Conservation (phyloP, 441 rosid genomes). For the Populus trichocarpa region DNA sequence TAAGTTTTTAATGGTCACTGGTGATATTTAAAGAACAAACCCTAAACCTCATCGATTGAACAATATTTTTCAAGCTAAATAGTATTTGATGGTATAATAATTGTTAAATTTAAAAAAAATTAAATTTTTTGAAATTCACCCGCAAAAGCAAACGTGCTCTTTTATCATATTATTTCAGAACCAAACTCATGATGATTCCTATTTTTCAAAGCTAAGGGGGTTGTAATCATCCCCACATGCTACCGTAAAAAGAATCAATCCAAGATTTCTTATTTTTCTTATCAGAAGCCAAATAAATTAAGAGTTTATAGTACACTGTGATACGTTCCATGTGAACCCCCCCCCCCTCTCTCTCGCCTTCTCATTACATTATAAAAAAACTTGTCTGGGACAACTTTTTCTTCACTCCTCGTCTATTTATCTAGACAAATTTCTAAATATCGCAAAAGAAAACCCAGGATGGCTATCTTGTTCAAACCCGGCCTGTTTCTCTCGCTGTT, state of each 20-base stretch:
- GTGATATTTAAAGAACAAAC: no score
- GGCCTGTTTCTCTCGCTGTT: slow-evolving; percentile 30
- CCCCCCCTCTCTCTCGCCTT: slow-evolving; percentile 2
- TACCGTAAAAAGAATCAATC: slow-evolving; percentile 11
- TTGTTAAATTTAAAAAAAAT: no score
- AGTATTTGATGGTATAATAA: no score
- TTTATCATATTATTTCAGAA: slow-evolving; percentile 22
- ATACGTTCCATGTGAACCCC: slow-evolving; percentile 32
- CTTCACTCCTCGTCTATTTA: slow-evolving; percentile 7
- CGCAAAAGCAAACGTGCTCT: no score
- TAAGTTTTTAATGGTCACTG: no score
- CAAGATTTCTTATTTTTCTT: neutral
- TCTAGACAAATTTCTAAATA: neutral
- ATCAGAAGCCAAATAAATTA: neutral
- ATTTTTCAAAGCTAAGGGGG: slow-evolving; percentile 21
- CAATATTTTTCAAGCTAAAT: no score
- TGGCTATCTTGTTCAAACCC: slow-evolving; percentile 21
- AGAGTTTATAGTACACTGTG: neutral
- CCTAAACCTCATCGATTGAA: no score
- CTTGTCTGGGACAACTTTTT: slow-evolving; percentile 22
- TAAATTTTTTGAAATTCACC: no score
- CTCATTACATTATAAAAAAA: slow-evolving; percentile 23
- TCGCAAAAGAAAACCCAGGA: neutral
- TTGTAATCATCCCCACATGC: slow-evolving; percentile 34
- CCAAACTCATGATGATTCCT: slow-evolving; percentile 22